Conservation (phyloP, 208 protist genomes). For the Acanthamoeba lenticulata region DNA sequence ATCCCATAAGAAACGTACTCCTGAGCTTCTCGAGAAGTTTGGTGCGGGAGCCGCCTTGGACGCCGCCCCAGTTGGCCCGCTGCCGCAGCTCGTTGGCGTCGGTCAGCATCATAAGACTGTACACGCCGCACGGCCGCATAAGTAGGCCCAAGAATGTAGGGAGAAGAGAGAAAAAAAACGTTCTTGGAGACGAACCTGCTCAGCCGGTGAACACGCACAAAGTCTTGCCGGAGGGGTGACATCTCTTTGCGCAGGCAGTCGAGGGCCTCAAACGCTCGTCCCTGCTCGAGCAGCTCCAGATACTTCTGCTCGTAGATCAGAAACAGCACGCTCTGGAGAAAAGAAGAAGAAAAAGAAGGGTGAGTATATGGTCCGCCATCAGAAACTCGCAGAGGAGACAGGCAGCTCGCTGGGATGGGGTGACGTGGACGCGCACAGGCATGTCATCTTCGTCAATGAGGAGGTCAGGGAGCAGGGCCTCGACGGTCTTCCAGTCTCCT, state of each 20-base stretch:
- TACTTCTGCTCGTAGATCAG: conserved; percentile 83
- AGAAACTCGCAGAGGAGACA: conserved; percentile 44
- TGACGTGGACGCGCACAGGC: not conserved
- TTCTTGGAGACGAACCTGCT: not conserved
- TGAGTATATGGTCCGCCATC: too few relatives aligned
- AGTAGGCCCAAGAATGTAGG: too few relatives aligned
- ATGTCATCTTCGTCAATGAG: conserved; percentile 27
- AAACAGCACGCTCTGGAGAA: conserved; percentile 72
- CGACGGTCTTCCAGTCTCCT: conserved; percentile 73
- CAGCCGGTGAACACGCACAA: conserved; percentile 68
- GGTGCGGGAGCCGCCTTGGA: conserved; percentile 48
- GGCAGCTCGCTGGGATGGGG: not conserved
- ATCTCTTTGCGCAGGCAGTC: conserved; percentile 78
- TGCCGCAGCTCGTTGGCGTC: conserved; percentile 60
- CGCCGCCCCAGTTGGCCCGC: conserved; percentile 74
- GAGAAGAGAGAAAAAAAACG: not conserved
- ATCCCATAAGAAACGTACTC: conserved; percentile 50
- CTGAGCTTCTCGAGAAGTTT: conserved; percentile 76
- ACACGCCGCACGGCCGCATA: too few relatives aligned
- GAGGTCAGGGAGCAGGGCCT: conserved; percentile 61
- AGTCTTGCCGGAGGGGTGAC: conserved; percentile 68
- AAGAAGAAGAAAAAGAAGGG: too few relatives aligned
- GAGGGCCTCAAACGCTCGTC: conserved; percentile 69
- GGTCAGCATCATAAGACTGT: conserved; percentile 77
- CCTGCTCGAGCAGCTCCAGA: conserved; percentile 81